A percentile compares a stretch with the other conserved stretches of the same genome.
These are phyloP conservation scores for Begonia loranthoides DNA, from an alignment of 306 rosid species.

Conservation along the genomic window DNA sequence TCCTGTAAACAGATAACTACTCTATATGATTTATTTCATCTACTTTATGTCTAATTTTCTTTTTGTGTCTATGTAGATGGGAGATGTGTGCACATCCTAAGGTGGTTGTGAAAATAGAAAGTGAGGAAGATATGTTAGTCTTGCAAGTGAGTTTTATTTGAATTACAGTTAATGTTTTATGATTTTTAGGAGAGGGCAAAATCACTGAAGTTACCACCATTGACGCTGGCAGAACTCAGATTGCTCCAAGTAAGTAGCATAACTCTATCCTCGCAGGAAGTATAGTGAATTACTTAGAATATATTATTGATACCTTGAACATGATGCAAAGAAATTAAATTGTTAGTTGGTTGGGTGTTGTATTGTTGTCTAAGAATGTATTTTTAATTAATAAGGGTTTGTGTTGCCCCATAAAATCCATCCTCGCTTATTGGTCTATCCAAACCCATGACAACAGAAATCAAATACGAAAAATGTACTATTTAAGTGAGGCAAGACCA, in stretches of 20 bases:
- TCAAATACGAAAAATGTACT: too few relatives aligned
- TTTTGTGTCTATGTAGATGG: conserved; percentile 47
- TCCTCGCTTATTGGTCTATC: too few relatives aligned
- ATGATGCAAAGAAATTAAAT: too few relatives aligned
- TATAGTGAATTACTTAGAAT: too few relatives aligned
- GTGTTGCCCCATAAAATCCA: too few relatives aligned
- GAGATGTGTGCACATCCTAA: conserved; percentile 96
- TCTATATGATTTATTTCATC: background rate
- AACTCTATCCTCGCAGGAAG: background rate
- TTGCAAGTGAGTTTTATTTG: conserved; percentile 44
- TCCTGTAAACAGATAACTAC: background rate
- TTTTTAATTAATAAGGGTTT: too few relatives aligned
- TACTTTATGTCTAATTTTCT: background rate
- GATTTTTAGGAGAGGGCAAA: conserved; percentile 60
- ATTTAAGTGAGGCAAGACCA: too few relatives aligned
- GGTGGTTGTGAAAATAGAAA: conserved; percentile 86
- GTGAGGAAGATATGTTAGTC: conserved; percentile 80
- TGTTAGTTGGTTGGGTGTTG: too few relatives aligned
- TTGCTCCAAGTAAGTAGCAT: conserved; percentile 79
- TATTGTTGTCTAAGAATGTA: too few relatives aligned
- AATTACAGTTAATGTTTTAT: conserved; percentile 1
- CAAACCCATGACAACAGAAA: too few relatives aligned
- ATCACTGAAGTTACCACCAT: conserved; percentile 67
- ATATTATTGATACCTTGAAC: too few relatives aligned
- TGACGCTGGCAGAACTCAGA: conserved; percentile 96